Percentiles rank a stretch among this genome's conserved stretches.
phyloP scores from a whole-genome alignment of 306 rosid species.

The Ceratonia siliqua region DNA sequence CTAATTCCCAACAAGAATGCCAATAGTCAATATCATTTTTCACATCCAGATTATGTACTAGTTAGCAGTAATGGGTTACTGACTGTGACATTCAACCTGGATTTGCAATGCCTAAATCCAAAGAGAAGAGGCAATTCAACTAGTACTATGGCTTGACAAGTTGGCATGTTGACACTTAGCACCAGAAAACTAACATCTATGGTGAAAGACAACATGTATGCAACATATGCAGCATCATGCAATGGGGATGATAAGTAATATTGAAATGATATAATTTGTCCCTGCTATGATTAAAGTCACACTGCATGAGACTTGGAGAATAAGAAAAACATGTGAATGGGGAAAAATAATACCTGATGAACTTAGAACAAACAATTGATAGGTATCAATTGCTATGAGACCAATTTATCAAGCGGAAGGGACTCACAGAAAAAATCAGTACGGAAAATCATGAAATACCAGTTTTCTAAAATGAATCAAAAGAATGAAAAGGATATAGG shows the following conservation, averaged over 20 bases:
- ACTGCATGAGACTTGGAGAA: no score
- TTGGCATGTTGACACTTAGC: neutral
- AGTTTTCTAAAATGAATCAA: conserved; percentile 9
- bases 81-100: neutral
- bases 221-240: neutral
- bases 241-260: neutral
- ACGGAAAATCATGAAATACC: neutral
- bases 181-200: neutral
- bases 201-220: neutral
- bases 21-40: conserved; percentile 22
- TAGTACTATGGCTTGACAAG: neutral
- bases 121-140: neutral
- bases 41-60: conserved; percentile 30
- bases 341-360: neutral
- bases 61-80: neutral
- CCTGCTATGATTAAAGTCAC: neutral
- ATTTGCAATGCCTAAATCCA: neutral
- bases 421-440: neutral
- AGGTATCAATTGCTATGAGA: neutral
- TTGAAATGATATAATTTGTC: neutral
- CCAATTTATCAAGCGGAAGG: neutral
- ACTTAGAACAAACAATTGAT: neutral
- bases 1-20: conserved; percentile 48
- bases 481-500: neutral
- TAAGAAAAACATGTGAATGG: neutral